phyloP scores from a whole-genome alignment of 305 asterid genomes.

The Fraxinus angustifolia region DNA sequence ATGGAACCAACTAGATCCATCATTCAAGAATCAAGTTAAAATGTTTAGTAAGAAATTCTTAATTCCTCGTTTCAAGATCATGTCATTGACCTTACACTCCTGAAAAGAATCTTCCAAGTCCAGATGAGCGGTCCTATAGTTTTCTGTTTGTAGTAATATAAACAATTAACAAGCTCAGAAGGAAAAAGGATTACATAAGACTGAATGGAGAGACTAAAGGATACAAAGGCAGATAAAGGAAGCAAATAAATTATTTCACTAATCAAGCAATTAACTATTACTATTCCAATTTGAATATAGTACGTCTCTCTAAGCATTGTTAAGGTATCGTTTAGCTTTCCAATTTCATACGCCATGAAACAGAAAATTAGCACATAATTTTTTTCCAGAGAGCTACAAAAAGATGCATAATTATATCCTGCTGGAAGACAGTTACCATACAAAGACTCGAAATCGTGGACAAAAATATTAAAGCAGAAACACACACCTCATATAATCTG shows the following conservation, averaged over 20 bases:
- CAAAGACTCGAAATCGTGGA: neutral
- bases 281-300: neutral
- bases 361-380: conserved; percentile 1
- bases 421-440: neutral
- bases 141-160: neutral
- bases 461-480: conserved; percentile 19
- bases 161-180: neutral
- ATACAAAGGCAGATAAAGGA: neutral
- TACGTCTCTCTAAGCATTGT: neutral
- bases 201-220: neutral
- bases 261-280: neutral
- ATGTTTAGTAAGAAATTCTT: neutral
- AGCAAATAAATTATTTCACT: neutral
- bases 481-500: conserved; percentile 65
- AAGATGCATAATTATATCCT: neutral
- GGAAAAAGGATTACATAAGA: neutral
- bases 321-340: neutral
- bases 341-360: neutral
- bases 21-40: neutral
- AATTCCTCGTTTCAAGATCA: neutral
- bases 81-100: neutral
- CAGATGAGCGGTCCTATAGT: neutral
- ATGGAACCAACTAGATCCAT: neutral
- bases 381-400: neutral
- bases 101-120: neutral